Evolutionary conservation across 768 basidiomycete species (phyloP), one percentile per base, ranked within the genome.

Genomic region (Tulasnella sp.): DNA sequence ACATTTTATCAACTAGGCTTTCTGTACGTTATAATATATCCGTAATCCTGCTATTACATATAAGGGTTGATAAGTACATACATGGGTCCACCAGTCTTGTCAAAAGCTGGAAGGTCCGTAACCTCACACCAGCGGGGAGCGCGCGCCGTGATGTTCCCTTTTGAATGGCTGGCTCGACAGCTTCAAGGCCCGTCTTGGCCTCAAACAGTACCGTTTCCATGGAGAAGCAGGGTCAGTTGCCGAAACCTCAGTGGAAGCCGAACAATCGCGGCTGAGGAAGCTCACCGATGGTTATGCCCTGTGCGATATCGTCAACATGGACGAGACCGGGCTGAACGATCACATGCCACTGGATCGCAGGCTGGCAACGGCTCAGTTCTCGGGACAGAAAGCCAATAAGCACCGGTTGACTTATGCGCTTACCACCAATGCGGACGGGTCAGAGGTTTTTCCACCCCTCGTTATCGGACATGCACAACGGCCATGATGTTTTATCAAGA

Each of bases 181-280:
- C 0, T 69, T 76, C 68, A 76, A 71, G 31, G 25, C 25, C 2
- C 31, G 73, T 22, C 58, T 73, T 6, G 39, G 69, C 68, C 36
- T 76, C 1, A 71, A 71, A 31, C 36, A 76, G 22, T 37, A 34
- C 36, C 31, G 75, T 12, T 71, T 69, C 12, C 67, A 76, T 76
- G 75, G 75, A 22, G 75, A 76, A 70, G 75, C 70, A 19, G 75
- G 75, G 25, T 71, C 68, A 7, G 75, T 76, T 1, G 69, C 29
- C 3, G 12, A 29, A 15, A 38, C 12, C 11, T 11, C 1, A 1
- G 36, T 71, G 9, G 29, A 1, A 1, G 39, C 25, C 29, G 75
- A 69, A 37, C 31, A 22, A 14, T 1, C 14, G 19, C 36, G 75
- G 49, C 34, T 76, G 15, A 29, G 29, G 64, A 67, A 37, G 22